These are phyloP conservation scores for Saturnispora saitoi DNA, from an alignment of 805 yeast species.

Conservation along the genomic window DNA sequence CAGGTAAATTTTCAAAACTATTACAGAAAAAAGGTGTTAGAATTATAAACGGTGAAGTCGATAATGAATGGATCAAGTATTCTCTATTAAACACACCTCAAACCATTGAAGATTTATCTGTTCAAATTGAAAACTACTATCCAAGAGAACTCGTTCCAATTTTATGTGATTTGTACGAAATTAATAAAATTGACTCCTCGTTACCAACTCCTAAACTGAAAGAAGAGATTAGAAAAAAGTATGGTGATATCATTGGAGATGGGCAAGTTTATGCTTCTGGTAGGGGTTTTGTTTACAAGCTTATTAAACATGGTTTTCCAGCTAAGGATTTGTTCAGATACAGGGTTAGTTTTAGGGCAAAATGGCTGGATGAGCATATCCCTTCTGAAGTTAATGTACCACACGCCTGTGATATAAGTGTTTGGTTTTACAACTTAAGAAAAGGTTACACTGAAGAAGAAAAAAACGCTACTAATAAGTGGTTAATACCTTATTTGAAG, in stretches of 20 bases:
- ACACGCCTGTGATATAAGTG: conserved; percentile 29
- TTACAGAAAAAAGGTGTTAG: conserved; percentile 7
- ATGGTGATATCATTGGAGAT: conserved; percentile 31
- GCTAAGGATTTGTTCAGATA: conserved; percentile 25
- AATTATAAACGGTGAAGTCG: conserved; percentile 13
- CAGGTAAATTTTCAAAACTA: conserved; percentile 17
- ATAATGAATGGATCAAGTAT: conserved; percentile 10
- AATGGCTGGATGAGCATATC: conserved; percentile 14
- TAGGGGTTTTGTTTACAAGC: conserved; percentile 30
- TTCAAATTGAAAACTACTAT: conserved; percentile 31
- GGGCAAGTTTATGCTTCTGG: conserved; percentile 33
- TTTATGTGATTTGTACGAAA: conserved; percentile 12
- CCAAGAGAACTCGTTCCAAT: conserved; percentile 26
- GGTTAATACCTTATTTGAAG: conserved; percentile 26
- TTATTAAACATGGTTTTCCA: conserved; percentile 25
- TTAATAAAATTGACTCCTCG: conserved; percentile 11
- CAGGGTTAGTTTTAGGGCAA: conserved; percentile 25
- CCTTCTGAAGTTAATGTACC: conserved; percentile 26
- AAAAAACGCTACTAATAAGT: conserved; percentile 16
- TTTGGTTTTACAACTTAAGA: conserved; percentile 29
- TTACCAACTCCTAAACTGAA: conserved; percentile 9
- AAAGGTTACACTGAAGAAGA: conserved; percentile 26
- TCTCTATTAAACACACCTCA: conserved; percentile 12
- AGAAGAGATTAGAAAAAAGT: conserved; percentile 18
- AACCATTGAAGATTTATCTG: conserved; percentile 26